Evolutionary conservation across 1,284 basidiomycete species (phyloP), one percentile per base, ranked within the genome.

Genomic region (Puccinia polysora): DNA sequence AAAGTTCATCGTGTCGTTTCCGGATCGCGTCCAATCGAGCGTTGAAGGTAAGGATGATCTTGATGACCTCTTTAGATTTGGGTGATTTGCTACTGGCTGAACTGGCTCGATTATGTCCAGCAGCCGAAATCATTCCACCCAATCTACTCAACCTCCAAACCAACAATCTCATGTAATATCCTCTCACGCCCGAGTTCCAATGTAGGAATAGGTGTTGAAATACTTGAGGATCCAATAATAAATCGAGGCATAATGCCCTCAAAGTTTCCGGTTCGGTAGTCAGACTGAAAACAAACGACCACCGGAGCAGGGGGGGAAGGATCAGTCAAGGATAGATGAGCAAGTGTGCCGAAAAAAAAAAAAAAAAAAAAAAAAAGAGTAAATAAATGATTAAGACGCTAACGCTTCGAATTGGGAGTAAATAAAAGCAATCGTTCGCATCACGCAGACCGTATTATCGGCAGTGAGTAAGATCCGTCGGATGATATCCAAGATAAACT

Each of bases 71-170:
- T 67, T 79, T 49, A 69, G 76, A 63, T 75, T 78, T 73, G 77
- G 79, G 38, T 75, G 76, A 32, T n/a, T 52, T 52, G 14, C 49
- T 25, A n/a, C 20, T 52, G 7, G 49, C 8, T 7, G 77, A 74
- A 23, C 77, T 78, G 8, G 56, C 36, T 15, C n/a, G 4, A 6
- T 58, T 25, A 15, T n/a, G n/a, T n/a, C n/a, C n/a, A n/a, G 81
- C 76, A 28, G 73, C 67, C 34, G 73, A 73, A 6, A 73, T 76
- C 38, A 74, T 62, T 23, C 74, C 81, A 55, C 81, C 81, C 20
- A 84, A 74, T 53, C 83, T 81, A 38, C 81, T 81, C 4, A 84
- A 76, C 5, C 83, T 80, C 80, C 83, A 84, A 1, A 84, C 82
- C 49, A 84, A 79, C 6, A 83, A 77, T 12, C 81, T 18, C 45